These are phyloP conservation scores for Elsinoe australis DNA, from an alignment of 2,329 filamentous ascomycete species.

Conservation along the genomic window DNA sequence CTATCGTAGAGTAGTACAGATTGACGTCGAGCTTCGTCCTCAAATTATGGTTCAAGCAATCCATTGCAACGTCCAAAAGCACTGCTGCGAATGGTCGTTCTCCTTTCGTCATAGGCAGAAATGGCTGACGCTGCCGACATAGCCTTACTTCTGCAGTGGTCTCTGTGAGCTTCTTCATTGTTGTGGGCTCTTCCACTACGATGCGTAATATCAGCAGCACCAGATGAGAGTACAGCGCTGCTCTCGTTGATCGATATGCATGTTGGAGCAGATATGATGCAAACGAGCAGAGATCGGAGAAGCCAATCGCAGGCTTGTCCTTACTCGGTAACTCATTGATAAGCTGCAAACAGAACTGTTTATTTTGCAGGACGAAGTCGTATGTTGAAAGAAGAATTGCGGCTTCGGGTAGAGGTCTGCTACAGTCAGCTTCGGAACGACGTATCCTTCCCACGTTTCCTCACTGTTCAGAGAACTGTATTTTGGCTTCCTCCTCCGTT, in stretches of 20 bases:
- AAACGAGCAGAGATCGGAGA: conserved; percentile 76
- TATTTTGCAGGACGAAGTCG: conserved; percentile 90
- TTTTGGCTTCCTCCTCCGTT: conserved; percentile 72
- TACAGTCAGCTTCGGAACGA: conserved; percentile 20
- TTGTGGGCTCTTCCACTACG: conserved; percentile 72
- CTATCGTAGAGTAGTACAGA: conserved; percentile 60
- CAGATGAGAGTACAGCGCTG: conserved; percentile 74
- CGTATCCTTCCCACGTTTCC: conserved; percentile 33
- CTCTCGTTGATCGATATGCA: conserved; percentile 72
- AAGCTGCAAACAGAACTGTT: conserved; percentile 83
- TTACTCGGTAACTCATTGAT: conserved; percentile 43
- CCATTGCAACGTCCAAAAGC: conserved; percentile 78
- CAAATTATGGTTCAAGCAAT: conserved; percentile 90
- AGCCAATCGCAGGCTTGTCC: conserved; percentile 46
- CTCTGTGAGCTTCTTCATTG: conserved; percentile 78
- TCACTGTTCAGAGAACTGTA: conserved; percentile 71
- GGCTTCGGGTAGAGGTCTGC: conserved; percentile 69
- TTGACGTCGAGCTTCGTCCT: conserved; percentile 74
- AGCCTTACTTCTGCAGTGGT: conserved; percentile 70
- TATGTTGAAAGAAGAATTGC: conserved; percentile 78
- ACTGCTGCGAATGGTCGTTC: conserved; percentile 67
- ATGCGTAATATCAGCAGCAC: conserved; percentile 79
- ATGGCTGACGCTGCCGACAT: conserved; percentile 82
- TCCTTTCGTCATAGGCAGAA: conserved; percentile 64
- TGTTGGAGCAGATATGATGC: conserved; percentile 92